Evolutionary conservation across 2,329 filamentous ascomycete species (phyloP).

Genomic region (Fonsecaea nubica): DNA sequence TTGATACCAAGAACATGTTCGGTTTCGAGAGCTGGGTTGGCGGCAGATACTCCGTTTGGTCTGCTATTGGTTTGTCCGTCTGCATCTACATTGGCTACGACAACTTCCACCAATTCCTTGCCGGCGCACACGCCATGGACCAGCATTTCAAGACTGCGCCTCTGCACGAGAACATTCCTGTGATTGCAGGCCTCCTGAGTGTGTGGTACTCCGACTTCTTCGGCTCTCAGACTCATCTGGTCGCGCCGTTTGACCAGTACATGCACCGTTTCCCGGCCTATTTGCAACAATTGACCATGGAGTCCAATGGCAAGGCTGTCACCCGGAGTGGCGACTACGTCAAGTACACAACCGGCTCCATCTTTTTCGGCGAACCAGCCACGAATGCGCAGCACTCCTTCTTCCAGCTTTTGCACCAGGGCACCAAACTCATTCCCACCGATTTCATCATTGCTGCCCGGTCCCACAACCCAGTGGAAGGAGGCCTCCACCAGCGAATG

Average conservation of each 20-base stretch:
- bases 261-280: conserved; percentile 98
- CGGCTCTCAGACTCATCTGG: conserved; percentile 94
- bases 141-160: conserved; percentile 94
- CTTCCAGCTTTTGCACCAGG: conserved; percentile 99
- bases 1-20: conserved; percentile 99
- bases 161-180: conserved; percentile 91
- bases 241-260: conserved; percentile 98
- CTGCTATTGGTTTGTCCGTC: conserved; percentile 93
- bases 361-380: conserved; percentile 96
- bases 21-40: conserved; percentile 99
- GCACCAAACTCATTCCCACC: conserved; percentile 96
- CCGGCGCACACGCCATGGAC: conserved; percentile 96
- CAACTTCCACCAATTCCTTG: conserved; percentile 96
- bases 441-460: conserved; percentile 97
- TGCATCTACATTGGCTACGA: conserved; percentile 94
- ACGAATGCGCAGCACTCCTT: conserved; percentile 99
- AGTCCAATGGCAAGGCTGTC: conserved; percentile 98
- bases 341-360: conserved; percentile 96
- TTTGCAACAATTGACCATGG: conserved; percentile 98
- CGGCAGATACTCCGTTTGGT: conserved; percentile 98
- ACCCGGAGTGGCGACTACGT: conserved; percentile 85
- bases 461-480: conserved; percentile 93
- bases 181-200: conserved; percentile 87
- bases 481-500: conserved; percentile 87
- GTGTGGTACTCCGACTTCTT: conserved; percentile 99